Evolutionary conservation across 495 filamentous ascomycete species (phyloP).

Genomic region (Aspergillus wentii): DNA sequence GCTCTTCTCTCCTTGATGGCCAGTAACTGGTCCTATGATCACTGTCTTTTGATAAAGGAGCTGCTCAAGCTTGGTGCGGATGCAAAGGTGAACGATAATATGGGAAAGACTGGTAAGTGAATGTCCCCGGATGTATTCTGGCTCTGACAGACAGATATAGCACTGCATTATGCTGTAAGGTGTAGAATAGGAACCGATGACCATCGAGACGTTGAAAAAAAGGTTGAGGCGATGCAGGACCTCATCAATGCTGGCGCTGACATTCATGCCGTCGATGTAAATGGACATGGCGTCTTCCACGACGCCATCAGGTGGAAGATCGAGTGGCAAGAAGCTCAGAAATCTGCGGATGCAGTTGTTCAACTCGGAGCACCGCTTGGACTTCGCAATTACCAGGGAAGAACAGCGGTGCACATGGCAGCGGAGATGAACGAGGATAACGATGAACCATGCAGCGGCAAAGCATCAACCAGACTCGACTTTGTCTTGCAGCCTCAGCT

Average conservation of each 20-base stretch:
- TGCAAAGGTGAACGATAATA: not conserved
- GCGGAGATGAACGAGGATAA: not conserved
- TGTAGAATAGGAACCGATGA: too few relatives aligned
- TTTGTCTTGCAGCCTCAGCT: slow-evolving; percentile 1
- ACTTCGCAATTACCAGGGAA: not conserved
- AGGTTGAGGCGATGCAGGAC: not conserved
- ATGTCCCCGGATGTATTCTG: too few relatives aligned
- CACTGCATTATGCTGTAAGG: too few relatives aligned
- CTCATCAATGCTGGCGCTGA: slow-evolving; percentile 14
- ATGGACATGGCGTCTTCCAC: slow-evolving; percentile 21
- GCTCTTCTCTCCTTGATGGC: not conserved
- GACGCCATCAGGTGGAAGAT: slow-evolving; percentile 1
- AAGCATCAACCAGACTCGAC: not conserved
- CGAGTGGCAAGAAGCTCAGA: not conserved
- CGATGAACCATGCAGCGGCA: not conserved
- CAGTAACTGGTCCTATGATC: not conserved
- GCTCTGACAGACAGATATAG: too few relatives aligned
- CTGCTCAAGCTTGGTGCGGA: not conserved
- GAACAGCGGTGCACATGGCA: not conserved
- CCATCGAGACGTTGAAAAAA: not conserved
- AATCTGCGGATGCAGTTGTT: not conserved
- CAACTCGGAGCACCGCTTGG: not conserved
- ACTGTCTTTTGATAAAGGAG: not conserved
- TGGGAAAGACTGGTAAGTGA: slow-evolving; percentile 7
- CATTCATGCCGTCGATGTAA: slow-evolving; percentile 13